phyloP scores from a whole-genome alignment of 2,329 filamentous ascomycete genomes.

The Cladosporium sp. region DNA sequence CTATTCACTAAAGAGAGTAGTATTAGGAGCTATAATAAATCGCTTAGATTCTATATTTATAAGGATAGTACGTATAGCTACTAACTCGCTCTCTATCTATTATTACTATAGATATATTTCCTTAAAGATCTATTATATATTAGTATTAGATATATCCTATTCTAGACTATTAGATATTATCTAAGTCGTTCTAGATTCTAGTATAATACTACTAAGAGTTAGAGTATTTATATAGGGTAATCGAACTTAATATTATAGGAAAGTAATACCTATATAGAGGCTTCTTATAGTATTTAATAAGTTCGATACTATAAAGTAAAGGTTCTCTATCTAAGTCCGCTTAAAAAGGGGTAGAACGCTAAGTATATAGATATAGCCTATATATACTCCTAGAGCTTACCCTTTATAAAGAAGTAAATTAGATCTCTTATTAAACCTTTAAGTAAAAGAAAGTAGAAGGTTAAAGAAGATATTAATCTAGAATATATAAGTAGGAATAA shows the following conservation, averaged over 20 bases:
- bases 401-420: too few species aligned
- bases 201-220: background rate
- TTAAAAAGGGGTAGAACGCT: background rate
- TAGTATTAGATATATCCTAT: background rate
- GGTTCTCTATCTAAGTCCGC: background rate
- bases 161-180: background rate
- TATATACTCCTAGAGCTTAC: background rate
- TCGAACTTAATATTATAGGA: too few species aligned
- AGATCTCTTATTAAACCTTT: too few species aligned
- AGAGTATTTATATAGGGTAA: too few species aligned
- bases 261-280: too few species aligned
- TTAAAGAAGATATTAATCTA: too few species aligned
- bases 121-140: background rate
- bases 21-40: background rate
- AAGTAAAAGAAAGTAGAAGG: too few species aligned
- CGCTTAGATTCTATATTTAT: background rate
- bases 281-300: too few species aligned
- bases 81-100: background rate
- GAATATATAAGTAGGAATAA: too few species aligned
- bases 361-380: background rate
- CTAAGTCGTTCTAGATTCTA: background rate
- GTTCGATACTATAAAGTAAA: background rate
- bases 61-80: background rate
- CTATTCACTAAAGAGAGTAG: background rate
- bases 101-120: constrained; percentile 3